Base-by-base conservation (phyloP, 805 yeast genomes). In the Ogataea polymorpha region DNA sequence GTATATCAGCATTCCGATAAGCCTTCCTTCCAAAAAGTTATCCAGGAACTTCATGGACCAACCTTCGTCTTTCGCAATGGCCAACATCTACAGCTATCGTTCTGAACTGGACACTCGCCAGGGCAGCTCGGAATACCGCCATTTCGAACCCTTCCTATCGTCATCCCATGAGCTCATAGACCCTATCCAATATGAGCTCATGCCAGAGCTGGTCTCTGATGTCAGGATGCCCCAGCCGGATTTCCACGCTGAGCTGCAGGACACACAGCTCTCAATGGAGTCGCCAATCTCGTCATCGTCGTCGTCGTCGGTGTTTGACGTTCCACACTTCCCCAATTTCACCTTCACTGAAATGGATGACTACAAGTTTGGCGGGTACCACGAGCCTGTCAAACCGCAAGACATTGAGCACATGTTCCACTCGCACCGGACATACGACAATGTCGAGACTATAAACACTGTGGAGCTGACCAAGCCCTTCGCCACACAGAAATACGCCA, bases 391-490 rank as follows among this genome's bases (percentile, higher is more conserved):
- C 35, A 37, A 36, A 27, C 25, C 24, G 11, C 37, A 34, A 13
- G 35, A 41, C 28, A 27, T 35, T 25, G 17, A 27, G 30, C 32
- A 26, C 23, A 35, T 27, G 23, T 34, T 31, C 30, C 39, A 45
- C 34, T 27, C 32, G 17, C 43, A 41, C 34, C 39, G 21, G 3
- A 44, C 32, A n/a, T 50, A 35, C 30, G 54, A 51, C 28, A 49
- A 38, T 26, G 45, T 44, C 10, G 38, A 33, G 29, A 53, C 56
- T 10, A 51, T 53, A 24, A 48, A 53, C 23, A 53, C 54, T 2
- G 45, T 39, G 27, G 56, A 53, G 25, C 41, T 53, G 34, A 53
- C 53, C 16, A 51, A 45, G 33, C 58, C 58, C 13, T 28, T 48
- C 15, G 27, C 34, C 10, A 15, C 43, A 13, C 29, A 16, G 15